These are phyloP conservation scores for Coniferiporia sulphurascens DNA, from an alignment of 1,284 basidiomycete genomes.

Conservation along the genomic window DNA sequence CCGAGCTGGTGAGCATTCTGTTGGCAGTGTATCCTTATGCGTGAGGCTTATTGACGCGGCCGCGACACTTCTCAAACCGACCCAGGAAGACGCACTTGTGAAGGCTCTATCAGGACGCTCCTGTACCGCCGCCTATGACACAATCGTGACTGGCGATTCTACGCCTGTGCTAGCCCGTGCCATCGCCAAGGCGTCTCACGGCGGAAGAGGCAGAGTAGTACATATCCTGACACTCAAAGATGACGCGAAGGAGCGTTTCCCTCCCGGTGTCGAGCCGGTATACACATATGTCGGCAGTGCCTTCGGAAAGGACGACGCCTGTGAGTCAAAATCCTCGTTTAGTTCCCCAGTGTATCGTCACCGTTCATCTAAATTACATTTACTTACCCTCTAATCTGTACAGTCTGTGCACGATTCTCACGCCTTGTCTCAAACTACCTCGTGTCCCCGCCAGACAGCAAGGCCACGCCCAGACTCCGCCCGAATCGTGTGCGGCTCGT, in stretches of 20 bases:
- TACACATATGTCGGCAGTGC: conserved; percentile 10
- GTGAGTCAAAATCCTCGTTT: background rate
- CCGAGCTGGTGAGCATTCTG: background rate
- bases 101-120: background rate
- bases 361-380: background rate
- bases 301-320: conserved; percentile 10
- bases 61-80: background rate
- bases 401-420: conserved; percentile 6
- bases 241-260: conserved; percentile 4
- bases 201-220: conserved; percentile 7
- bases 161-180: conserved; percentile 5
- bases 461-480: background rate
- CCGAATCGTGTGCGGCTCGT: conserved; percentile 25
- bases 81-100: conserved; percentile 10
- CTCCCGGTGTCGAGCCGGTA: background rate
- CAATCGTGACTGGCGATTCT: conserved; percentile 1
- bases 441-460: background rate
- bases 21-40: background rate
- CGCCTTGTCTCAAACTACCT: conserved; percentile 11
- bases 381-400: background rate
- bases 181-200: conserved; percentile 3
- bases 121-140: conserved; percentile 4
- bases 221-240: conserved; percentile 6
- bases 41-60: background rate
- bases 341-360: background rate